Conservation (phyloP, 2,329 filamentous ascomycete species). For the Nemania sp. region DNA sequence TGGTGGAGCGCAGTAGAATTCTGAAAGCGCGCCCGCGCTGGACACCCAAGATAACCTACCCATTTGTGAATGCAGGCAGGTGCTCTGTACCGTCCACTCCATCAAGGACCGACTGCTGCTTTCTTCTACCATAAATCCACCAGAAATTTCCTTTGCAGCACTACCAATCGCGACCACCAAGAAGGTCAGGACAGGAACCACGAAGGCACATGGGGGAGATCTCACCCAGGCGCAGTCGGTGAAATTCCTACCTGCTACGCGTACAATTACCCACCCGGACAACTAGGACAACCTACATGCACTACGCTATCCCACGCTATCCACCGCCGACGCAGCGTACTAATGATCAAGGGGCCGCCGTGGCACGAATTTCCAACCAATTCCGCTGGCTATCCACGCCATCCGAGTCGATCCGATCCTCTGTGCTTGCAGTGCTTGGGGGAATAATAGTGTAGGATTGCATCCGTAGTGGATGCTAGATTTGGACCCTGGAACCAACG, state of each 20-base stretch:
- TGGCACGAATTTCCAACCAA: constrained; percentile 6
- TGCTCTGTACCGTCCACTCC: too few species aligned
- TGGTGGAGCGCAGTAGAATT: constrained; percentile 1
- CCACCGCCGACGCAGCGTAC: background rate
- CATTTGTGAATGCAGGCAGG: too few species aligned
- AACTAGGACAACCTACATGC: too few species aligned
- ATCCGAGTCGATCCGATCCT: constrained; percentile 14
- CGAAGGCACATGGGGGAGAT: background rate
- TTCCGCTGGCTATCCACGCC: constrained; percentile 17
- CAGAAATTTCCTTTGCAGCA: too few species aligned
- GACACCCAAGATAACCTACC: too few species aligned
- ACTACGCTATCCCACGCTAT: background rate
- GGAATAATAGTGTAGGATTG: constrained; percentile 20
- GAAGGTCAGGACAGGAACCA: background rate
- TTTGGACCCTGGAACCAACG: constrained; percentile 27
- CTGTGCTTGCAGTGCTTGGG: too few species aligned
- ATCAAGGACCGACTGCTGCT: too few species aligned
- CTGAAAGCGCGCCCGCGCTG: too few species aligned
- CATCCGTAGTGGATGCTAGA: constrained; percentile 23
- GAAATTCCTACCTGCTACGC: background rate
- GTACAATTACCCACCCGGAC: too few species aligned
- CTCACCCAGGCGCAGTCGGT: background rate
- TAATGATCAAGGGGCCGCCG: background rate
- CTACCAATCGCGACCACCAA: too few species aligned
- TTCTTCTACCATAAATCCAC: too few species aligned